Percentiles rank a stretch among this genome's conserved stretches.
phyloP scores from a whole-genome alignment of 345 rosid species.

The Microthlaspi erraticum region DNA sequence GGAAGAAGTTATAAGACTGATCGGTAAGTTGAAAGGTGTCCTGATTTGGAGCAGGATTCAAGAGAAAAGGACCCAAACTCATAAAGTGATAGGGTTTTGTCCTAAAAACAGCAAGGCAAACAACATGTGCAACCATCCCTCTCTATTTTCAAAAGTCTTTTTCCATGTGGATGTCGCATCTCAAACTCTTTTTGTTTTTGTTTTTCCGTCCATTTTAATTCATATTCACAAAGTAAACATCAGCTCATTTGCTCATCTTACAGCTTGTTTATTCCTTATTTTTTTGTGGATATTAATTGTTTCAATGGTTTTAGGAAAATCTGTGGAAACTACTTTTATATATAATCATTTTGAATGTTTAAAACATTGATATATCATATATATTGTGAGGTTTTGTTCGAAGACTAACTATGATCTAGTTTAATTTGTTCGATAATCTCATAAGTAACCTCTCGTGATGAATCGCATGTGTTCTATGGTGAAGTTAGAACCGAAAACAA shows the following conservation, averaged over 20 bases:
- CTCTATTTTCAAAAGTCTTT: constrained; percentile 17
- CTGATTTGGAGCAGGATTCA: constrained; percentile 42
- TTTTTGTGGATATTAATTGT: background rate
- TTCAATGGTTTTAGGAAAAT: background rate
- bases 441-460: too few relatives aligned
- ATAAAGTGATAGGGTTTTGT: constrained; percentile 41
- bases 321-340: background rate
- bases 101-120: constrained; percentile 41
- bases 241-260: constrained; percentile 20
- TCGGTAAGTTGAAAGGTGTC: constrained; percentile 34
- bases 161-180: constrained; percentile 49
- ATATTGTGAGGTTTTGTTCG: too few relatives aligned
- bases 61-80: constrained; percentile 38
- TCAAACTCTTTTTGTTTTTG: constrained; percentile 14
- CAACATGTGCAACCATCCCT: constrained; percentile 47
- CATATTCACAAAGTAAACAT: constrained; percentile 19
- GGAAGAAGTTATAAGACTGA: constrained; percentile 17
- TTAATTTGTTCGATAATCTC: too few relatives aligned
- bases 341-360: too few relatives aligned
- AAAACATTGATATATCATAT: too few relatives aligned
- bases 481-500: background rate
- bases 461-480: background rate
- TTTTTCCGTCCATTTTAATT: constrained; percentile 14
- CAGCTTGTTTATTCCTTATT: constrained; percentile 32
- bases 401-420: too few relatives aligned